Percentiles rank a stretch among this genome's conserved stretches.
These are phyloP conservation scores for Cerrena zonata DNA, from an alignment of 1,284 basidiomycete species.

Conservation along the genomic window DNA sequence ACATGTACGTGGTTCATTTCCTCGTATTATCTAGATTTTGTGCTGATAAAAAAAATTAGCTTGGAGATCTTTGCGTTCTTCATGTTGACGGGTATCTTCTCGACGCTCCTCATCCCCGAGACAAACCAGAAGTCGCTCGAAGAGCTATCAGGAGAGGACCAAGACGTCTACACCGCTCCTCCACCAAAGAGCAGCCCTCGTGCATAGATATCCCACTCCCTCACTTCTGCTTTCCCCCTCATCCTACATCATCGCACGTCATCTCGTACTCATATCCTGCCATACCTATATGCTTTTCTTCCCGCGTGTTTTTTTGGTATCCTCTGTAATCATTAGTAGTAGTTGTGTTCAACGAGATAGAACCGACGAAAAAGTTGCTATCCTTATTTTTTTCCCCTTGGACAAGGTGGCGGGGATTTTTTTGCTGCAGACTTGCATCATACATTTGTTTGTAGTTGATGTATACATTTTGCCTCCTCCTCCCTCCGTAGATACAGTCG, in stretches of 20 bases:
- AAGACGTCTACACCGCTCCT: slow-evolving; percentile 51
- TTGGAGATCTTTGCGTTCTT: slow-evolving; percentile 71
- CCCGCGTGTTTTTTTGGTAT: too few species aligned
- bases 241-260: background rate
- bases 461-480: too few species aligned
- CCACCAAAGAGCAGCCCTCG: background rate
- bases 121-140: slow-evolving; percentile 68
- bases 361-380: too few species aligned
- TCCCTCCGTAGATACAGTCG: too few species aligned
- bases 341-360: too few species aligned
- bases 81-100: slow-evolving; percentile 76
- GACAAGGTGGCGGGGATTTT: background rate
- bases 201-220: background rate
- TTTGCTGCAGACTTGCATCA: background rate
- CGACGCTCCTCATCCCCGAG: slow-evolving; percentile 72
- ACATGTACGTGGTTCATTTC: slow-evolving; percentile 42
- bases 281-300: background rate
- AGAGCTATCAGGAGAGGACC: slow-evolving; percentile 65
- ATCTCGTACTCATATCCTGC: background rate
- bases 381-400: background rate
- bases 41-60: slow-evolving; percentile 25
- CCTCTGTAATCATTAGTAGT: background rate
- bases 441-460: too few species aligned
- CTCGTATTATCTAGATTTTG: slow-evolving; percentile 1
- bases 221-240: background rate